phyloP scores from a whole-genome alignment of 257 asterid genomes.

The Solanum boliviense region DNA sequence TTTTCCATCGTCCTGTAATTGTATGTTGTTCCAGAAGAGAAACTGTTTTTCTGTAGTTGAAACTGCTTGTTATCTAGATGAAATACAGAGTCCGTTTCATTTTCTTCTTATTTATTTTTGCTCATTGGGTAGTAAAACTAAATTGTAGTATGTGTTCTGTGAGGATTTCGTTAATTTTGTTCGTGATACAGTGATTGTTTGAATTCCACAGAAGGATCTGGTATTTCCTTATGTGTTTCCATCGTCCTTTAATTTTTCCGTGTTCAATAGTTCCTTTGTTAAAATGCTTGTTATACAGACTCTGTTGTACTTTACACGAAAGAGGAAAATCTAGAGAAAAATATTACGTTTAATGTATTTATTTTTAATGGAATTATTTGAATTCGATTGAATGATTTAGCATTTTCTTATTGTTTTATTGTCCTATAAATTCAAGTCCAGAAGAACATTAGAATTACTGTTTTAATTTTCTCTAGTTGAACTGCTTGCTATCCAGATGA shows the following conservation, averaged over 20 bases:
- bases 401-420: background rate
- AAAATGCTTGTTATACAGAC: background rate
- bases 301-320: background rate
- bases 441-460: background rate
- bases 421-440: background rate
- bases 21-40: background rate
- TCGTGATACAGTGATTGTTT: background rate
- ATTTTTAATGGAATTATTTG: background rate
- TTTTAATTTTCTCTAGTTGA: background rate
- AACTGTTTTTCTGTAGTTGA: background rate
- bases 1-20: no score
- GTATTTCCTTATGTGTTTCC: background rate
- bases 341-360: background rate
- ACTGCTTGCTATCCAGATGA: background rate
- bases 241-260: background rate
- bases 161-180: background rate
- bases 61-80: background rate
- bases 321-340: background rate
- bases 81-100: background rate
- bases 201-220: background rate
- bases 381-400: background rate
- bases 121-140: background rate
- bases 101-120: background rate
- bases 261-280: background rate
- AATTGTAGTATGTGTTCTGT: background rate